Conservation (phyloP, 1,284 basidiomycete genomes). For the Omphalotus olearius region DNA sequence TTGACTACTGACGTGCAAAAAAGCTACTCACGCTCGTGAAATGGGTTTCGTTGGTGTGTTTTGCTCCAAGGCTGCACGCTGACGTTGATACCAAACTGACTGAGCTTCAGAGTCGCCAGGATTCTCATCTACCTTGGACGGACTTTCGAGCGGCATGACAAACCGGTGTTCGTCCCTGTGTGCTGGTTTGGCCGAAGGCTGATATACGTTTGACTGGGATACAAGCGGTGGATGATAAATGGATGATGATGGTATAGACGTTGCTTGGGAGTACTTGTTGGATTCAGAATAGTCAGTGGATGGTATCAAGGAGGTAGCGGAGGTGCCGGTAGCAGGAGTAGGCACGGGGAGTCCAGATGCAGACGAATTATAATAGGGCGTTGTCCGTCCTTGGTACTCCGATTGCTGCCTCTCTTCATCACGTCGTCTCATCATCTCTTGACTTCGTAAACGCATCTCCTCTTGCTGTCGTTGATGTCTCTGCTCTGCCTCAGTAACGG, state of each 20-base stretch:
- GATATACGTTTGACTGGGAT: slow-evolving; percentile 15
- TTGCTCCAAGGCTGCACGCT: slow-evolving; percentile 17
- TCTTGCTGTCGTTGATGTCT: slow-evolving; percentile 26
- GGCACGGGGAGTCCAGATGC: slow-evolving; percentile 9
- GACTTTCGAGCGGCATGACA: slow-evolving; percentile 38
- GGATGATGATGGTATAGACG: slow-evolving; percentile 7
- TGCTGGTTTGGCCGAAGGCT: slow-evolving; percentile 19
- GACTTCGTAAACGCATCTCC: slow-evolving; percentile 31
- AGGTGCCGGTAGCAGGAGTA: slow-evolving; percentile 14
- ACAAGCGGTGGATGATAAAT: slow-evolving; percentile 11
- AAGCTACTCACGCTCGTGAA: slow-evolving; percentile 25
- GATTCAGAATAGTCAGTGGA: slow-evolving; percentile 11
- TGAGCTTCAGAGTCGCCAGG: slow-evolving; percentile 40
- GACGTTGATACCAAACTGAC: slow-evolving; percentile 10
- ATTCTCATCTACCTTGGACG: slow-evolving; percentile 37
- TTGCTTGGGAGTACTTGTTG: slow-evolving; percentile 5
- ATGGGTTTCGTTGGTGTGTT: slow-evolving; percentile 19
- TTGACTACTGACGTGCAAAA: slow-evolving; percentile 3
- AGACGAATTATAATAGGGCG: slow-evolving; percentile 12
- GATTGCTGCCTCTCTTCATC: slow-evolving; percentile 27
- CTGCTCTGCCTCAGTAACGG: not conserved
- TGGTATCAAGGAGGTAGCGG: slow-evolving; percentile 22
- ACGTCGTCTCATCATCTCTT: slow-evolving; percentile 29
- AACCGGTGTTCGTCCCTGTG: not conserved
- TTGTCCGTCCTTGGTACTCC: slow-evolving; percentile 8